These are phyloP conservation scores for Trichosporon sp. DNA, from an alignment of 1,284 basidiomycete genomes.

Conservation along the genomic window DNA sequence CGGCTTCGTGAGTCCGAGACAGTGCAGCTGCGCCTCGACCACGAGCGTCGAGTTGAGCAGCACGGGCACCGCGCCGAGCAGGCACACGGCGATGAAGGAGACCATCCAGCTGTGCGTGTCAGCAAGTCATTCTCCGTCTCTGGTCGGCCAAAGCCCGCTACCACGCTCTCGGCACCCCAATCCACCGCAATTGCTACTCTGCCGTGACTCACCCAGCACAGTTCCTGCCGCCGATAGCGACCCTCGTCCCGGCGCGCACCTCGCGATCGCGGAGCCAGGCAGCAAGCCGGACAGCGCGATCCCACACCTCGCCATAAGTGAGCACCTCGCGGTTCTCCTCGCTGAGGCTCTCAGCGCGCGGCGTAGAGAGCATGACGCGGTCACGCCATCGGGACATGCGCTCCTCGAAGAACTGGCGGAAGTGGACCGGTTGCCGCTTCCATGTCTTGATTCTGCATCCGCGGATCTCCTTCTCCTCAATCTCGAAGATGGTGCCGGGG, in stretches of 20 bases:
- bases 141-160: neutral
- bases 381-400: neutral
- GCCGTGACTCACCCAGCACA: slow-evolving; percentile 17
- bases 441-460: slow-evolving; percentile 29
- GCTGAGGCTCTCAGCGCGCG: neutral
- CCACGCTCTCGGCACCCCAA: neutral
- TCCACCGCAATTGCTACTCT: too few relatives aligned
- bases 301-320: slow-evolving; percentile 20
- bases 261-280: slow-evolving; percentile 32
- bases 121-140: slow-evolving; percentile 15
- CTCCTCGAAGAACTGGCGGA: neutral
- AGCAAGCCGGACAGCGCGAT: slow-evolving; percentile 21
- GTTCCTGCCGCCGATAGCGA: slow-evolving; percentile 39
- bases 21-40: slow-evolving; percentile 31
- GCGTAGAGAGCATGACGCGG: neutral
- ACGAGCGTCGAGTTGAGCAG: slow-evolving; percentile 39
- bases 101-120: slow-evolving; percentile 35
- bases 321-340: slow-evolving; percentile 5
- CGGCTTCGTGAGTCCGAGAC: slow-evolving; percentile 26
- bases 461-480: slow-evolving; percentile 27
- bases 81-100: slow-evolving; percentile 32
- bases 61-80: slow-evolving; percentile 38
- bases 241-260: slow-evolving; percentile 26
- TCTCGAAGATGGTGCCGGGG: slow-evolving; percentile 38
- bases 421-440: slow-evolving; percentile 29